Conservation (phyloP, 768 basidiomycete genomes). For the Sarcomyxa edulis region DNA sequence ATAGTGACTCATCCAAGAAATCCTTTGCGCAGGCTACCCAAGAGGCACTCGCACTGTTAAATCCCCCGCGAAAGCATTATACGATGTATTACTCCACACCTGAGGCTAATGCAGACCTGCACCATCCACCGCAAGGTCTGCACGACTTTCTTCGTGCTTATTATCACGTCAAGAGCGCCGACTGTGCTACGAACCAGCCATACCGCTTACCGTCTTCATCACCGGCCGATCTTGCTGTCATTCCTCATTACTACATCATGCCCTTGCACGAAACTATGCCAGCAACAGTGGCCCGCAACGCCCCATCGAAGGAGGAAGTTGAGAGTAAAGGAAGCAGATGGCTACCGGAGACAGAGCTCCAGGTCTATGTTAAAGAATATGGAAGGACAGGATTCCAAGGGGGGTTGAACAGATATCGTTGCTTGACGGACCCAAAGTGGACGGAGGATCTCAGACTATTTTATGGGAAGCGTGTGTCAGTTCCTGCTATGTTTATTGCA, state of each 20-base stretch:
- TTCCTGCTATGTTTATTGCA: constrained; percentile 54
- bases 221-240: constrained; percentile 26
- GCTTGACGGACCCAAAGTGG: constrained; percentile 27
- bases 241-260: constrained; percentile 65
- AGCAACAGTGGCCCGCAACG: constrained; percentile 30
- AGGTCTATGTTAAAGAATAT: constrained; percentile 45
- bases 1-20: constrained; percentile 7
- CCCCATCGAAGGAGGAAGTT: constrained; percentile 25
- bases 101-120: constrained; percentile 42
- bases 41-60: constrained; percentile 29
- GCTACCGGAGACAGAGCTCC: constrained; percentile 44
- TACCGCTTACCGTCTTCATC: constrained; percentile 29
- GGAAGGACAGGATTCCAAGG: constrained; percentile 55
- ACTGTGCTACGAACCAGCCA: constrained; percentile 39
- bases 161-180: constrained; percentile 55
- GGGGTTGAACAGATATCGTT: constrained; percentile 55
- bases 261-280: constrained; percentile 48
- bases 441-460: constrained; percentile 39
- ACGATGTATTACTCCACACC: constrained; percentile 42
- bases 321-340: constrained; percentile 31
- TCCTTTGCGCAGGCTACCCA: constrained; percentile 9
- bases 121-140: constrained; percentile 36
- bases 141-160: constrained; percentile 47
- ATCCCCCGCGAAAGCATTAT: constrained; percentile 56
- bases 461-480: constrained; percentile 35